Percentiles rank a stretch among this genome's conserved stretches.
Evolutionary conservation across 768 basidiomycete species (phyloP).

Genomic region (Xanthoconium purpureum): DNA sequence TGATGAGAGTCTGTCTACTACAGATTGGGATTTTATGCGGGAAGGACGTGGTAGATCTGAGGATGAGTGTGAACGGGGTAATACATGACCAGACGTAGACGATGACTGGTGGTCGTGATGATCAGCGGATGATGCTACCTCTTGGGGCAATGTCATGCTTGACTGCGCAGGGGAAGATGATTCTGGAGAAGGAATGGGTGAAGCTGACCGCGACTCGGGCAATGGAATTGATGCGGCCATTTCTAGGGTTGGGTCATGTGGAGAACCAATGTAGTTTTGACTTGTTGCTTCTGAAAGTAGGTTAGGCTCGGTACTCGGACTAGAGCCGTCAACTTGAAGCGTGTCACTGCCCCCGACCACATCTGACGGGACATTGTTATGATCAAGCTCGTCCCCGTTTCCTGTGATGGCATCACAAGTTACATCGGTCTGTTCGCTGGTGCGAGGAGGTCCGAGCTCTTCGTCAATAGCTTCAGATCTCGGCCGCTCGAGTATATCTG

Average conservation of each 20-base stretch:
- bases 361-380: neutral
- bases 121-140: neutral
- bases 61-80: conserved; percentile 6
- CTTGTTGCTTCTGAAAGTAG: neutral
- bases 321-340: neutral
- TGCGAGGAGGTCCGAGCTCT: neutral
- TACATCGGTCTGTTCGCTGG: neutral
- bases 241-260: conserved; percentile 1
- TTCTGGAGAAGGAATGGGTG: neutral
- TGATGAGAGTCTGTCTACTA: neutral
- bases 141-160: neutral
- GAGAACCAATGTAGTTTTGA: neutral
- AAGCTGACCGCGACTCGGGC: conserved; percentile 19
- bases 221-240: conserved; percentile 17
- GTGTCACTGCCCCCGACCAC: neutral
- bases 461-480: neutral
- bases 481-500: neutral
- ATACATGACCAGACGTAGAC: neutral
- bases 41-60: neutral
- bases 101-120: neutral
- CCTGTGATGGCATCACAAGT: neutral
- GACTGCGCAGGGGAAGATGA: neutral
- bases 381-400: neutral
- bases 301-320: neutral
- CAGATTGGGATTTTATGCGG: neutral